Percentiles rank a stretch among this genome's conserved stretches.
These are phyloP conservation scores for Udeniomyces megalosporus DNA, from an alignment of 768 basidiomycete genomes.

Conservation along the genomic window DNA sequence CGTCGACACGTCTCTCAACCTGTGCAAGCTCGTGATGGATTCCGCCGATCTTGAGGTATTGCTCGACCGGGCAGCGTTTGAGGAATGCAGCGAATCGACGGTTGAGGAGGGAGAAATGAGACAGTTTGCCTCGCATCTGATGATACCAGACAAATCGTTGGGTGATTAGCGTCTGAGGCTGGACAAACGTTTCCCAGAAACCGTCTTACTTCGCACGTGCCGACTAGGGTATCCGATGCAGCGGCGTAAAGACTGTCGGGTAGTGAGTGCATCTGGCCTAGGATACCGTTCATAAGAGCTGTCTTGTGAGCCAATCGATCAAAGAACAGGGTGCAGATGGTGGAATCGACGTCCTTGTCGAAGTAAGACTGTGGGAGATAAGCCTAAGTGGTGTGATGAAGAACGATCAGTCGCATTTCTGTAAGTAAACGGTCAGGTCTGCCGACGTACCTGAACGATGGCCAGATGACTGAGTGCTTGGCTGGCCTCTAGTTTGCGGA, in stretches of 20 bases:
- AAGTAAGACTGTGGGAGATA: slow-evolving; percentile 83
- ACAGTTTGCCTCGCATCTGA: slow-evolving; percentile 70
- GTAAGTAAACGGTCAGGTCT: no score
- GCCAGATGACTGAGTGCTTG: slow-evolving; percentile 63
- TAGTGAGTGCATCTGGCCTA: slow-evolving; percentile 65
- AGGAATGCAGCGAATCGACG: slow-evolving; percentile 78
- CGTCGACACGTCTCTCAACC: slow-evolving; percentile 81
- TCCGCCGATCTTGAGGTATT: slow-evolving; percentile 63
- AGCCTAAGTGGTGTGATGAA: slow-evolving; percentile 37
- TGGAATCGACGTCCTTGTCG: slow-evolving; percentile 75
- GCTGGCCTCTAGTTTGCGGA: slow-evolving; percentile 65
- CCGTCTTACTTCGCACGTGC: slow-evolving; percentile 81
- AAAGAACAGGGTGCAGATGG: slow-evolving; percentile 83
- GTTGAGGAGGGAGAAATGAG: slow-evolving; percentile 64
- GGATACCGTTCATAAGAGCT: slow-evolving; percentile 65
- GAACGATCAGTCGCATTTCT: no score
- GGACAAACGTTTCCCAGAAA: not conserved
- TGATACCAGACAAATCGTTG: not conserved
- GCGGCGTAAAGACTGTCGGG: slow-evolving; percentile 69
- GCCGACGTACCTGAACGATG: slow-evolving; percentile 62
- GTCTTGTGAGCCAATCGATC: slow-evolving; percentile 70
- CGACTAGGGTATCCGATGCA: slow-evolving; percentile 73
- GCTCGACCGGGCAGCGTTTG: slow-evolving; percentile 60
- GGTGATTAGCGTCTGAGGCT: not conserved
- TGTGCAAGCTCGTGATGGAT: slow-evolving; percentile 60